Evolutionary conservation across 2,329 filamentous ascomycete species (phyloP).

Genomic region (Fusarium marasasianum): DNA sequence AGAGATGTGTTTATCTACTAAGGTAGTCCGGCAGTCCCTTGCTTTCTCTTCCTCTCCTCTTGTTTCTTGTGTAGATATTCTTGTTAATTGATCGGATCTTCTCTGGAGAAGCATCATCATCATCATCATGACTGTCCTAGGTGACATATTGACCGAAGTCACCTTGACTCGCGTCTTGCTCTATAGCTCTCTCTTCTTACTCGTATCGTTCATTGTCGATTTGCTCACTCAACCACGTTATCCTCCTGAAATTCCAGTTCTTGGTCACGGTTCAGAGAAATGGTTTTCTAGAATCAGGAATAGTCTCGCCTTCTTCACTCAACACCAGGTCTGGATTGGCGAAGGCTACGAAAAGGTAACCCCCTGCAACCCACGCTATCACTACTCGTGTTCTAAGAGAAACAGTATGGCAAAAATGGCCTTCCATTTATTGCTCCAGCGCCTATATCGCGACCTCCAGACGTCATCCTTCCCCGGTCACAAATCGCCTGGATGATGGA

Average conservation of each 20-base stretch:
- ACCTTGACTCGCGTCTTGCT: conserved; percentile 44
- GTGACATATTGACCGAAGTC: conserved; percentile 42
- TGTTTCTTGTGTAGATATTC: background rate
- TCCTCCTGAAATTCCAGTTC: conserved; percentile 51
- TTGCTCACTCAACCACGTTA: conserved; percentile 52
- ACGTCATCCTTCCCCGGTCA: conserved; percentile 56
- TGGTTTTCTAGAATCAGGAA: conserved; percentile 51
- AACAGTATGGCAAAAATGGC: conserved; percentile 53
- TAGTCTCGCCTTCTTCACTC: conserved; percentile 50
- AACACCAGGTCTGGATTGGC: conserved; percentile 52
- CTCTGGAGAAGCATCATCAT: background rate
- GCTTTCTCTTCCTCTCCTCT: background rate
- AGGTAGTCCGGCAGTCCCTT: background rate
- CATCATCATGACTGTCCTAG: conserved; percentile 15
- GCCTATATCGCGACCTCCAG: conserved; percentile 51
- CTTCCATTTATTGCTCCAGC: conserved; percentile 55
- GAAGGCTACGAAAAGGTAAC: conserved; percentile 55
- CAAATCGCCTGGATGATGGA: conserved; percentile 59
- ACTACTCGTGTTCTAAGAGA: background rate
- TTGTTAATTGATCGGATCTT: background rate
- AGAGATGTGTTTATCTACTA: background rate
- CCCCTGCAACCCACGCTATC: too few relatives aligned
- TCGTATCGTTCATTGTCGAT: conserved; percentile 53
- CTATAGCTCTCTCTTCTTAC: conserved; percentile 46
- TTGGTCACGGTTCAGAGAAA: conserved; percentile 50